Conservation (phyloP, 352 stramenopile species). For the Paralagenidium karlingii region DNA sequence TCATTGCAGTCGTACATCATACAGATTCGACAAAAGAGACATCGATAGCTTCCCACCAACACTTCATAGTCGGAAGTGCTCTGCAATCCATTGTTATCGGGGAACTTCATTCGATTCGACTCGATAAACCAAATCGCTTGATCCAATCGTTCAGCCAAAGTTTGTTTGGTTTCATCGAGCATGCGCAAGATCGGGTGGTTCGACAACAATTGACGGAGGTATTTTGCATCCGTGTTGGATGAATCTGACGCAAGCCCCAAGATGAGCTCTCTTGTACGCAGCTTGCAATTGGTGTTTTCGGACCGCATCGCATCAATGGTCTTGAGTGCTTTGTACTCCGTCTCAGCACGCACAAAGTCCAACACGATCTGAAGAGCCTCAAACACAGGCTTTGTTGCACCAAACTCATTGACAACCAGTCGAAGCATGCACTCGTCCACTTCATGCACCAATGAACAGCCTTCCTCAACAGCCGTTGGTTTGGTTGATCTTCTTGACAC, state of each 20-base stretch:
- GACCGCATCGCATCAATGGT: conserved; percentile 28
- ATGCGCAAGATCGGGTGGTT: conserved; percentile 9
- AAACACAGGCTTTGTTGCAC: conserved; percentile 27
- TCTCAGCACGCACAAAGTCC: conserved; percentile 17
- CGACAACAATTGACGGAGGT: neutral
- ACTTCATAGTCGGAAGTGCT: conserved; percentile 23
- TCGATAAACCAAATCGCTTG: conserved; percentile 41
- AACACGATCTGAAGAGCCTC: conserved; percentile 17
- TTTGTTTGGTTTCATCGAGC: conserved; percentile 3
- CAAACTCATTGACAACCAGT: conserved; percentile 15
- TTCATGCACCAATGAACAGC: conserved; percentile 9
- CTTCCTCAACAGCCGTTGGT: neutral
- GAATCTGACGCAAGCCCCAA: neutral
- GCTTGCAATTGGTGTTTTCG: conserved; percentile 12
- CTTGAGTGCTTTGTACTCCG: conserved; percentile 42
- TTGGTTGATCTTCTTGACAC: neutral
- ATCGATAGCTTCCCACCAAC: conserved; percentile 30
- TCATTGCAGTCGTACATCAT: conserved; percentile 54
- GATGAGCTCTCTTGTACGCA: conserved; percentile 5
- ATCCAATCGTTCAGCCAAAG: conserved; percentile 7
- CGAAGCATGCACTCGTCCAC: conserved; percentile 24
- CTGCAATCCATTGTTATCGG: conserved; percentile 24
- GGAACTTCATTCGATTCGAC: conserved; percentile 24
- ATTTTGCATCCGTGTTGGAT: neutral
- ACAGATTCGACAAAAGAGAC: conserved; percentile 45